phyloP scores from a whole-genome alignment of 805 yeast species.

The Pichia manshurica region DNA sequence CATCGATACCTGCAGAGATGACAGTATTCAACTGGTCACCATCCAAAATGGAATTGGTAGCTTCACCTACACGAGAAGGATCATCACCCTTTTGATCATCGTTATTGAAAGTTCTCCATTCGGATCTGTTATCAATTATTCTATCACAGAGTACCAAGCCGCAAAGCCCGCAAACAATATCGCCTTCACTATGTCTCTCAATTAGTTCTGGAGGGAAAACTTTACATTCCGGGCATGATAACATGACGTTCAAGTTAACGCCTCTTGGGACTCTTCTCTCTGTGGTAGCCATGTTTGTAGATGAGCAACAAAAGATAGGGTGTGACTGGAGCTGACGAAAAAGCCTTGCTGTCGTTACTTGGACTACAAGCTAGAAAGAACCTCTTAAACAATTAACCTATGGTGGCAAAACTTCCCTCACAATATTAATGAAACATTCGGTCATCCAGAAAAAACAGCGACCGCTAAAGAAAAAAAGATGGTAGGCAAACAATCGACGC shows the following conservation, averaged over 20 bases:
- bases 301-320: neutral
- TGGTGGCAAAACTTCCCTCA: too few relatives aligned
- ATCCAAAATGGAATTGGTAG: constrained; percentile 85
- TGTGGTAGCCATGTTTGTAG: constrained; percentile 11
- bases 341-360: too few relatives aligned
- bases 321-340: too few relatives aligned
- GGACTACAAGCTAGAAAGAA: too few relatives aligned
- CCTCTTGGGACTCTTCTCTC: constrained; percentile 35
- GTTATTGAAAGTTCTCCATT: constrained; percentile 97
- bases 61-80: constrained; percentile 99
- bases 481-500: too few relatives aligned
- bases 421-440: too few relatives aligned
- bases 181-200: constrained; percentile 95
- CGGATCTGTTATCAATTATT: constrained; percentile 91
- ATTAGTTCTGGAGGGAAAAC: constrained; percentile 92
- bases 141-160: constrained; percentile 90
- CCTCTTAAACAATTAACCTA: too few relatives aligned
- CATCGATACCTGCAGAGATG: constrained; percentile 83
- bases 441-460: neutral
- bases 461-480: too few relatives aligned
- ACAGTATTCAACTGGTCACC: constrained; percentile 89
- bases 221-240: constrained; percentile 94
- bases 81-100: constrained; percentile 98
- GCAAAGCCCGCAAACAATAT: constrained; percentile 96
- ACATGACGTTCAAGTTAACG: constrained; percentile 79